A percentile compares a stretch with the other conserved stretches of the same genome.
phyloP scores from a whole-genome alignment of 768 basidiomycete species.

The Hypsizygus marmoreus region DNA sequence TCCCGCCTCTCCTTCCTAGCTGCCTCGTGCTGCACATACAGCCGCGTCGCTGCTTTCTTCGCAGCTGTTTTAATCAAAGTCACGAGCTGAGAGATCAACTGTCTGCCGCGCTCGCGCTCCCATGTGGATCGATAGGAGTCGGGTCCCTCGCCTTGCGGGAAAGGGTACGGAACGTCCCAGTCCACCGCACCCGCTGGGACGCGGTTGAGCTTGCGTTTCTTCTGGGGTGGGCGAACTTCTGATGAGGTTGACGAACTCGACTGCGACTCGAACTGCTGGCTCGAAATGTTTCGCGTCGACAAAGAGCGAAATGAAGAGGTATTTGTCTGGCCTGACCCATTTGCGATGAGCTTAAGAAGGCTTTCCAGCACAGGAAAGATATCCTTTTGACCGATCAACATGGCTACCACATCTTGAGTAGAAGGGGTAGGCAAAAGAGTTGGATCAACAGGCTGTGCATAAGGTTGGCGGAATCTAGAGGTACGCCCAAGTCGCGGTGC shows the following conservation, averaged over 20 bases:
- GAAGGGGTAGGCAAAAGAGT: slow-evolving; percentile 48
- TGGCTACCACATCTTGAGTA: slow-evolving; percentile 58
- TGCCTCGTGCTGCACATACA: slow-evolving; percentile 35
- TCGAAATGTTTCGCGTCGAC: slow-evolving; percentile 4
- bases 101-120: slow-evolving; percentile 64
- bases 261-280: not conserved
- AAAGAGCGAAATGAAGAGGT: no score
- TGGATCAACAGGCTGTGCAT: slow-evolving; percentile 36
- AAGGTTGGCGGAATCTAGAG: slow-evolving; percentile 19
- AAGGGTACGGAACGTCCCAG: slow-evolving; percentile 86
- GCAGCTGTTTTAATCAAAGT: slow-evolving; percentile 61
- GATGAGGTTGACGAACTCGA: slow-evolving; percentile 1
- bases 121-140: slow-evolving; percentile 62
- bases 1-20: slow-evolving; percentile 14
- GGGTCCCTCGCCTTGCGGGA: slow-evolving; percentile 70
- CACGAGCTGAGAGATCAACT: slow-evolving; percentile 62
- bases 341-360: slow-evolving; percentile 57
- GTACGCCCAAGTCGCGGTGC: slow-evolving; percentile 27
- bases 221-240: slow-evolving; percentile 33
- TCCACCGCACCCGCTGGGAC: slow-evolving; percentile 82
- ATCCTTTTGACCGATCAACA: slow-evolving; percentile 64
- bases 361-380: slow-evolving; percentile 66
- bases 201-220: slow-evolving; percentile 62
- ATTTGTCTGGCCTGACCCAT: slow-evolving; percentile 26
- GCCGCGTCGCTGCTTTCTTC: slow-evolving; percentile 60